Evolutionary conservation across 2,329 filamentous ascomycete species (phyloP).

Genomic region (Xylaria sp.): DNA sequence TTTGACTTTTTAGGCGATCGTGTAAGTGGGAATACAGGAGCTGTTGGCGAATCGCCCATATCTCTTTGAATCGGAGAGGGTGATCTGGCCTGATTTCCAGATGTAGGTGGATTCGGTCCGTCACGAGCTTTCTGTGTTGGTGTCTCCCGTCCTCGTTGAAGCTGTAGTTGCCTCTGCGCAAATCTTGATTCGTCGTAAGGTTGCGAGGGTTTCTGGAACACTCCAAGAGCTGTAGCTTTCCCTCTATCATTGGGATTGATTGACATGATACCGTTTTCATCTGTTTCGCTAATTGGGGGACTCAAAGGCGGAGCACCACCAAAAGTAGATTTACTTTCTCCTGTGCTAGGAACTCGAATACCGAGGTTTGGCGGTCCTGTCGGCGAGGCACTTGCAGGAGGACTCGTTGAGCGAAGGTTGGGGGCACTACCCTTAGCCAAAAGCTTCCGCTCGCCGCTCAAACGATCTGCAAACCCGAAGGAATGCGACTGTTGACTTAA

Average conservation of each 20-base stretch:
- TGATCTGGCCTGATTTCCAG: slow-evolving; percentile 58
- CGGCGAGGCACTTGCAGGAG: slow-evolving; percentile 55
- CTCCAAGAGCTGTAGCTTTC: slow-evolving; percentile 51
- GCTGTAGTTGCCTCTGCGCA: slow-evolving; percentile 81
- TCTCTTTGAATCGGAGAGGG: slow-evolving; percentile 58
- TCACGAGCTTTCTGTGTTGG: slow-evolving; percentile 60
- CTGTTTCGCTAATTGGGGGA: slow-evolving; percentile 76
- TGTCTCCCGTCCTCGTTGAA: slow-evolving; percentile 79
- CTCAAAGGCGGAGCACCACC: slow-evolving; percentile 66
- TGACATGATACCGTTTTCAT: slow-evolving; percentile 72
- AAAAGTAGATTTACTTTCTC: slow-evolving; percentile 54
- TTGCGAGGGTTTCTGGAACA: slow-evolving; percentile 73
- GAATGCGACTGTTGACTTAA: slow-evolving; percentile 58
- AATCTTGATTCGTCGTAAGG: slow-evolving; percentile 89
- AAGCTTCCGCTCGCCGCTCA: slow-evolving; percentile 58
- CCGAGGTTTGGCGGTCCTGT: slow-evolving; percentile 52
- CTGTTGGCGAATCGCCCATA: slow-evolving; percentile 47
- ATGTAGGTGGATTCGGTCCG: slow-evolving; percentile 58
- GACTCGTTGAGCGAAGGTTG: slow-evolving; percentile 71
- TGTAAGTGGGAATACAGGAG: slow-evolving; percentile 43
- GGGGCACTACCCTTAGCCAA: slow-evolving; percentile 72
- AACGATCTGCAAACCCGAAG: slow-evolving; percentile 60
- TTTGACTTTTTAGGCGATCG: slow-evolving; percentile 49
- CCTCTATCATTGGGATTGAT: slow-evolving; percentile 78
- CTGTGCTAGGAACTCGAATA: slow-evolving; percentile 48